Base-by-base conservation (phyloP, 805 yeast genomes). In the Scheffersomyces stipitis region DNA sequence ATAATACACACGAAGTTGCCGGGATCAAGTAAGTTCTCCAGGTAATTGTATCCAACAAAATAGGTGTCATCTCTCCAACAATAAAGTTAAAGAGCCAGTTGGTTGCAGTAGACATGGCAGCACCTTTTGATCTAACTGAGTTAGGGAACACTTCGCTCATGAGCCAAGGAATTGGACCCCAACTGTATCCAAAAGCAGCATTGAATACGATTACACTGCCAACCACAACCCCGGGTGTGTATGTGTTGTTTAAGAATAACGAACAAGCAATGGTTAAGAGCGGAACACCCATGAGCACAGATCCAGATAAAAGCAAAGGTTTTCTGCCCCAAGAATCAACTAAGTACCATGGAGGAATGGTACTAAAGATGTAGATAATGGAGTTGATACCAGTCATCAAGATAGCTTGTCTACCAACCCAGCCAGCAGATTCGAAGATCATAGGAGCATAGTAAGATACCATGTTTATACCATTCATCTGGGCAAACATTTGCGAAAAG, bases 151-250 rank as follows among this genome's bases (percentile, higher is more conserved):
- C 87, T 62, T 87, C 96, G 42, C 86, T 83, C 48, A 90, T 87
- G 28, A 83, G 62, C 96, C 96, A 88, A 9, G 95, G 95, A 37
- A 89, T 81, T 3, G 96, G 96, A 7, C 96, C 97, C 95, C 96
- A 90, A 37, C 91, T 81, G 52, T 79, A 80, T 13, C 96, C 96
- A 63, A 89, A 89, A 3, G 81, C 80, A 1, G 95, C 86, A 53
- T 87, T 89, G 66, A 81, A 86, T 12, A 86, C 62, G 36, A 89
- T 75, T 13, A 89, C 96, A 51, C 84, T 78, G 2, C 76, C 52
- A 2, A 88, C 96, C 23, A 88, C 96, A 42, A 79, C 57, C 13
- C 71, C 68, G 8, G 95, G 84, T 2, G 95, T 86, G 38, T 67
- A 59, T 5, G 37, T 41, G 44, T 66, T 58, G 43, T 66, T 42